Percentiles rank a stretch among this genome's conserved stretches.
phyloP scores from a whole-genome alignment of 2,329 filamentous ascomycete species.

The Trichoderma sp. region DNA sequence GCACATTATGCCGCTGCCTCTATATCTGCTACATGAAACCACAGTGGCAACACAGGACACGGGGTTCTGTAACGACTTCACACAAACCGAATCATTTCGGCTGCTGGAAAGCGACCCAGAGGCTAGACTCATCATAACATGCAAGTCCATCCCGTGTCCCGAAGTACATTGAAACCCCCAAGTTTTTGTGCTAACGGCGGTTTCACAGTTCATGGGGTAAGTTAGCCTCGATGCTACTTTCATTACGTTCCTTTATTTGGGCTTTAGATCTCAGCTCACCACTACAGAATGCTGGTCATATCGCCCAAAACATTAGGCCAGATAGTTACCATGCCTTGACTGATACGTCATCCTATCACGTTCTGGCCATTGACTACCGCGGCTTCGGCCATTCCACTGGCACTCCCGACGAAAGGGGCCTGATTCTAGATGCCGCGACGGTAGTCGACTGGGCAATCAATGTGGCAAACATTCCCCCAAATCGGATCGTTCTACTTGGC shows the following conservation, averaged over 20 bases:
- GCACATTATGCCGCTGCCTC: slow-evolving; percentile 79
- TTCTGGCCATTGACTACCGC: slow-evolving; percentile 87
- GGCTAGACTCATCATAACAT: slow-evolving; percentile 61
- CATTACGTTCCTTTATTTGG: not conserved
- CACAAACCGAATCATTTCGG: slow-evolving; percentile 55
- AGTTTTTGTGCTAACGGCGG: not conserved
- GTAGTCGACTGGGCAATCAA: slow-evolving; percentile 70
- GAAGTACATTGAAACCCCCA: not conserved
- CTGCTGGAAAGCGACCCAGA: slow-evolving; percentile 62
- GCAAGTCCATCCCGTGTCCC: slow-evolving; percentile 39
- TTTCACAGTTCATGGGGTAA: slow-evolving; percentile 58
- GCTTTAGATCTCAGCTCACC: slow-evolving; percentile 32
- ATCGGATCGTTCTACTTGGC: slow-evolving; percentile 75
- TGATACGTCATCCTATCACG: slow-evolving; percentile 69
- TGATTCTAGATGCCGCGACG: slow-evolving; percentile 75
- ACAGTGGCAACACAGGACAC: slow-evolving; percentile 51
- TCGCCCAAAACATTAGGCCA: slow-evolving; percentile 75
- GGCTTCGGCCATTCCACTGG: slow-evolving; percentile 82
- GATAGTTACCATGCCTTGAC: slow-evolving; percentile 75
- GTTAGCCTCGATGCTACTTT: slow-evolving; percentile 25
- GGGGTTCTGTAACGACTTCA: slow-evolving; percentile 53
- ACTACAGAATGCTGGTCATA: slow-evolving; percentile 74
- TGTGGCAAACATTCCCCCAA: slow-evolving; percentile 60
- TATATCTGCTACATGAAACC: slow-evolving; percentile 70
- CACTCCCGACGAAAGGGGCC: slow-evolving; percentile 72